Evolutionary conservation across 192 early-diverging fungal genomes (phyloP), one percentile per base, ranked within the genome.

Genomic region (Entomortierella parvispora): DNA sequence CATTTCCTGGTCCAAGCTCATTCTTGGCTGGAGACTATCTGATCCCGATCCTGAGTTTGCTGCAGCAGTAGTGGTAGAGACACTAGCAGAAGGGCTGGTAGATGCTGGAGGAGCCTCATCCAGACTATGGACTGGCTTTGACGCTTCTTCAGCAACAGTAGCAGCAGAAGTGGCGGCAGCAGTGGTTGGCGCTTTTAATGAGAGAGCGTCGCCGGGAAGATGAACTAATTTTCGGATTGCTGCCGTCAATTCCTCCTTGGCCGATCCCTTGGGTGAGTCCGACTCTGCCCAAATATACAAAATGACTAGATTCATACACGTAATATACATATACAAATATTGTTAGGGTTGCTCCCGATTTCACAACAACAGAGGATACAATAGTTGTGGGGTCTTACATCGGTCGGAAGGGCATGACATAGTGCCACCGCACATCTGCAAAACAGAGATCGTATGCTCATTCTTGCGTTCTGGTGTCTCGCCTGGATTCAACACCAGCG

Each of bases 331-430:
- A 22, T 22, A 44, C 10, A 53, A 49, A 8, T 18, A 42, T 12
- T 28, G 42, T 7, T 1, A 50, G 12, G 18, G 23, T 34, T 14
- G 42, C 4, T 6, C 12, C 29, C 2, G 49, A 15, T 15, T 14
- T 46, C 10, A 37, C n/a, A 43, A n/a, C 26, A 18, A 32, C 18
- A 56, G 4, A 53, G 2, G 56, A n/a, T 65, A 33, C 11, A 33
- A 32, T 37, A 18, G 26, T 18, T 15, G 32, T 29, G 23, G 23
- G 32, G 34, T 57, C 72, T 72, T 66, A 83, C 79, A 81, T 45
- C 69, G 72, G 37, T 81, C 80, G 22, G 58, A 57, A n/a, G 84
- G 84, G 42, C 77, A 80, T 12, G 71, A 74, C 68, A 80, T 81
- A 22, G 84, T 80, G 37, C 68, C 75, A 18, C 54, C 60, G 46